Conservation (phyloP, 2,329 filamentous ascomycete genomes). For the Colletotrichum sp. region DNA sequence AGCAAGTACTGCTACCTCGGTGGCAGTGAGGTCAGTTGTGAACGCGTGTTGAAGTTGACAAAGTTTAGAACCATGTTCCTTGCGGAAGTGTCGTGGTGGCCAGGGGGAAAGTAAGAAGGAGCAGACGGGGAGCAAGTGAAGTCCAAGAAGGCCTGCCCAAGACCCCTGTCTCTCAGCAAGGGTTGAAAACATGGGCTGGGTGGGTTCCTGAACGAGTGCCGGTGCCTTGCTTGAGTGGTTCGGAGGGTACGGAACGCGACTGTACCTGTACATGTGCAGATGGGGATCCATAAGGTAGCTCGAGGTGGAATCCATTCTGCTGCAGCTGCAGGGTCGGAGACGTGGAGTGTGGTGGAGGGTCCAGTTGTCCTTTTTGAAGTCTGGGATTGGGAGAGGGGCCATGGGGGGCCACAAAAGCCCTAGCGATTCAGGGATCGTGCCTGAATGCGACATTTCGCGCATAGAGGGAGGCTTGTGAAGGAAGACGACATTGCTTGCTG, state of each 20-base stretch:
- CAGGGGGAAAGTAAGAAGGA: neutral
- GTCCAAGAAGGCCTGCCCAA: slow-evolving; percentile 1
- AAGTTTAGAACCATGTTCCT: slow-evolving; percentile 11
- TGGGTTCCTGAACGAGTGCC: slow-evolving; percentile 20
- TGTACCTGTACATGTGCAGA: slow-evolving; percentile 3
- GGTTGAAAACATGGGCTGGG: slow-evolving; percentile 11
- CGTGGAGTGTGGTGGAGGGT: neutral
- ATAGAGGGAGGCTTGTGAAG: neutral
- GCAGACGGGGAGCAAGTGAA: slow-evolving; percentile 5
- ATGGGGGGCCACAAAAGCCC: neutral
- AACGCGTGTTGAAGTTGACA: slow-evolving; percentile 1
- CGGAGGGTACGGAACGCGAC: slow-evolving; percentile 9
- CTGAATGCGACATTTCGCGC: slow-evolving; percentile 10
- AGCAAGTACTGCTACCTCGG: slow-evolving; percentile 5
- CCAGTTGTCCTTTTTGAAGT: neutral
- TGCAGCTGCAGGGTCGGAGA: slow-evolving; percentile 6
- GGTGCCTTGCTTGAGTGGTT: slow-evolving; percentile 18
- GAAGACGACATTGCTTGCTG: neutral
- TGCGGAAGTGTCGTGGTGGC: neutral
- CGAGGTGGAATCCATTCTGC: neutral
- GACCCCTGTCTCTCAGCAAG: slow-evolving; percentile 3
- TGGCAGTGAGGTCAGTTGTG: neutral
- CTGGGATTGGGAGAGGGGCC: neutral
- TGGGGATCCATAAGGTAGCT: neutral
- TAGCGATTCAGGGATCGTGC: slow-evolving; percentile 7